These are phyloP conservation scores for Fusarium heterosporum DNA, from an alignment of 2,329 filamentous ascomycete genomes.

Conservation along the genomic window DNA sequence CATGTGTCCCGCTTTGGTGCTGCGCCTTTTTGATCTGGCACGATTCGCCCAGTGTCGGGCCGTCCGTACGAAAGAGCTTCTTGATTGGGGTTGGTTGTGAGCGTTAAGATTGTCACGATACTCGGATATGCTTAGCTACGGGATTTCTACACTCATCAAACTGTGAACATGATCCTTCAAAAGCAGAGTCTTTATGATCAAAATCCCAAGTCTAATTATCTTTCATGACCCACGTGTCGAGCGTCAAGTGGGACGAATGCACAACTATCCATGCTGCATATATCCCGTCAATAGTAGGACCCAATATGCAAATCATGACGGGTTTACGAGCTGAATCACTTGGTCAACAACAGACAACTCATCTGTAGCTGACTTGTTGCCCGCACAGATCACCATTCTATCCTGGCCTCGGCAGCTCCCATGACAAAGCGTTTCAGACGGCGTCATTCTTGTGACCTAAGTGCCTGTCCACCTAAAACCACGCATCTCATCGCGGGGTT, in stretches of 20 bases:
- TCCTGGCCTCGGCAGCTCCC: constrained; percentile 5
- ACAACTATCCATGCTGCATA: constrained; percentile 29
- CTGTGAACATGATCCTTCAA: background rate
- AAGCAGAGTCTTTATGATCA: background rate
- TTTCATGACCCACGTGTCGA: constrained; percentile 35
- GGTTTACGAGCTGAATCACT: constrained; percentile 10
- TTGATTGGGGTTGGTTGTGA: background rate
- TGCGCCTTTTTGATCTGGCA: background rate
- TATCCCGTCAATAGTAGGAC: constrained; percentile 16
- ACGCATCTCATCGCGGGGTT: constrained; percentile 23
- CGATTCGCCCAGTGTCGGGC: background rate
- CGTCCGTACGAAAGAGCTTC: background rate
- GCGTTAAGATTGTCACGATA: background rate
- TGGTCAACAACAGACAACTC: constrained; percentile 4
- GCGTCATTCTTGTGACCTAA: constrained; percentile 22
- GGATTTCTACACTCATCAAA: background rate
- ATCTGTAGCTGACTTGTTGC: constrained; percentile 7
- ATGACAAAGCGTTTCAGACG: constrained; percentile 34
- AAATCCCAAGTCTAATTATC: background rate
- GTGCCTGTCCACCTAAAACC: constrained; percentile 4
- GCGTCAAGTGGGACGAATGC: constrained; percentile 35
- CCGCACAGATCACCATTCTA: constrained; percentile 10
- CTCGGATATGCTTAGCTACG: background rate
- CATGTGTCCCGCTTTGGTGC: background rate
- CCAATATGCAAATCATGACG: constrained; percentile 32